These are phyloP conservation scores for Cordyceps pruinosa DNA, from an alignment of 2,329 filamentous ascomycete genomes.

Conservation along the genomic window DNA sequence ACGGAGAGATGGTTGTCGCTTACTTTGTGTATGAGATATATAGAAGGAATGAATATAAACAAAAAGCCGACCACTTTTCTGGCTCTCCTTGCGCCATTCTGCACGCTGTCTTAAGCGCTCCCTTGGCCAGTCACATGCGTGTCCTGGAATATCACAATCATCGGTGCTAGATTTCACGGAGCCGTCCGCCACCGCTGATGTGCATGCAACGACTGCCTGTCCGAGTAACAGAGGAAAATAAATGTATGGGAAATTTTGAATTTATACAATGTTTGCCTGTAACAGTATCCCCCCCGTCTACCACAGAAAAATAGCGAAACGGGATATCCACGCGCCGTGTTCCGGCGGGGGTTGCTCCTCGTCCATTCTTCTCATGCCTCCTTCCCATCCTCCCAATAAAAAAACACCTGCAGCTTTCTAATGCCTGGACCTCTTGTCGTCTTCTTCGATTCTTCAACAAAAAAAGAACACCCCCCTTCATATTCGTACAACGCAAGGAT, in stretches of 20 bases:
- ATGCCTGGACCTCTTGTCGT: neutral
- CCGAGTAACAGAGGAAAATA: slow-evolving; percentile 13
- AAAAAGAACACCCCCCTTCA: slow-evolving; percentile 3
- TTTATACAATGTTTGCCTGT: slow-evolving; percentile 15
- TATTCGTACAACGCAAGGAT: slow-evolving; percentile 11
- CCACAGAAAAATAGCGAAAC: neutral
- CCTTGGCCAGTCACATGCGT: neutral
- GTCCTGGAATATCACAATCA: neutral
- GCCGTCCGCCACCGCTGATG: no score
- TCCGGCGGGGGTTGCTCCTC: neutral
- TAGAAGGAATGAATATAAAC: slow-evolving; percentile 1
- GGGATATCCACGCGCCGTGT: neutral
- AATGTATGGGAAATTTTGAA: slow-evolving; percentile 11
- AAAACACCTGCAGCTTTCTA: slow-evolving; percentile 6
- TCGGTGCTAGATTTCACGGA: neutral
- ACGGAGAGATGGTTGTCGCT: neutral
- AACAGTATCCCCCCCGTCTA: slow-evolving; percentile 13
- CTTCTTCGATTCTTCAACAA: neutral
- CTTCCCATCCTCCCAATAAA: neutral
- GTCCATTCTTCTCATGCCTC: neutral
- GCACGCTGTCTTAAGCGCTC: neutral
- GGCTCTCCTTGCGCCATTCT: neutral
- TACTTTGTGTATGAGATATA: slow-evolving; percentile 1
- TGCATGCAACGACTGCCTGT: no score
- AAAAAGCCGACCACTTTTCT: neutral